Evolutionary conservation across 1,139 yeast genomes (phyloP), one percentile per base, ranked within the genome.

Genomic region (Meyerozyma smithsonii): DNA sequence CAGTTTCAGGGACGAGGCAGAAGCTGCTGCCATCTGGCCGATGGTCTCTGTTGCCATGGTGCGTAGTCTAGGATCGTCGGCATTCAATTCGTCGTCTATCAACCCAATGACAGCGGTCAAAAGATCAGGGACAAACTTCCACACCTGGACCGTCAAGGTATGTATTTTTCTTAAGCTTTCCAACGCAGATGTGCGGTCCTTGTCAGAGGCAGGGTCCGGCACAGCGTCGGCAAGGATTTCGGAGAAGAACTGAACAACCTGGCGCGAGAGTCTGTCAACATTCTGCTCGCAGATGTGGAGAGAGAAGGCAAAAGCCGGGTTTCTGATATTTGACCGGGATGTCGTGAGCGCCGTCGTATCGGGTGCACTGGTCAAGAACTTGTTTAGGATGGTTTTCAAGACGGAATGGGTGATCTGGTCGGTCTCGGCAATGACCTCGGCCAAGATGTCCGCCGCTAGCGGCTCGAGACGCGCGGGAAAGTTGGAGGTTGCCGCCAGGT

Each of bases 41-140:
- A 90, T 72, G 0, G 94, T 77, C 37, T 75, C 76, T 0, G 95
- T 85, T 0, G 96, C 90, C 42, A 84, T 59, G 1, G 69, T 58
- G 46, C 97, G 72, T 20, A 85, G 69, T 15, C 69, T 60, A 19
- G 76, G 78, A 47, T 83, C 79, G 36, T 84, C 92, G 0, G 92
- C 84, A 46, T 77, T 80, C 39, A 90, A 64, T 47, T 88, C 95
- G 52, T 86, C 92, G 48, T 86, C 89, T 5, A 89, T 66, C 42
- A 87, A 75, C 0, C 95, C 94, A 70, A 87, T 76, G 0, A 85
- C 84, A 1, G 94, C 79, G 3, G 77, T 72, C 19, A 88, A 64
- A 23, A 87, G 64, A 32, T 84, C 92, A 0, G 97, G 97, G 0
- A 81, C 81, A 41, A 77, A 72, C 46, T 69, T 75, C 96, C 96